Percentiles rank a stretch among this genome's conserved stretches.
phyloP scores from a whole-genome alignment of 768 basidiomycete species.

The Serendipita sp. region DNA sequence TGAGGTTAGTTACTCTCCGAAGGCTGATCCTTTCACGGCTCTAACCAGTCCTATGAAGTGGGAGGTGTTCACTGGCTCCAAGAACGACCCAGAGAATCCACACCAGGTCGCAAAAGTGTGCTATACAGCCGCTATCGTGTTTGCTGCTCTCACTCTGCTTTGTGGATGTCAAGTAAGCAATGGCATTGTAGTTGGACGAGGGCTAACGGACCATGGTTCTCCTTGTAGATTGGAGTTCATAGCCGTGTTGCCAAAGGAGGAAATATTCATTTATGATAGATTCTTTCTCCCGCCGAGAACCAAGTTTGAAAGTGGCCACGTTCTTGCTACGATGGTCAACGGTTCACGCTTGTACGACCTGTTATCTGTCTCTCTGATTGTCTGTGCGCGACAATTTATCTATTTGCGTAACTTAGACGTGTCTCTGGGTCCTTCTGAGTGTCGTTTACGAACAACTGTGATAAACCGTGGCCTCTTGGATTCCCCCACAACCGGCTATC shows the following conservation, averaged over 20 bases:
- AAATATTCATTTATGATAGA: slow-evolving; percentile 4
- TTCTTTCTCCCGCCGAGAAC: not conserved
- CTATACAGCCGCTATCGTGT: slow-evolving; percentile 22
- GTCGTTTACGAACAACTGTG: not conserved
- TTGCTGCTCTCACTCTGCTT: slow-evolving; percentile 21
- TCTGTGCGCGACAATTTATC: too few species aligned
- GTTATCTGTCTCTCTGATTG: too few species aligned
- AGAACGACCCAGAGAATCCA: slow-evolving; percentile 20
- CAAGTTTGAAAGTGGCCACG: too few species aligned
- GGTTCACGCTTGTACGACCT: too few species aligned
- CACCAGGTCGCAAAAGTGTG: slow-evolving; percentile 3
- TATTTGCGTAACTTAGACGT: too few species aligned
- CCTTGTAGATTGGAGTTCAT: slow-evolving; percentile 6
- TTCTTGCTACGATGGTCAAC: too few species aligned
- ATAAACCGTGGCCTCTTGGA: not conserved
- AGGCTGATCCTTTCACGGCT: not conserved
- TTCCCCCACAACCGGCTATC: too few species aligned
- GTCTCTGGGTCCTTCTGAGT: not conserved
- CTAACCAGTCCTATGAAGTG: slow-evolving; percentile 12
- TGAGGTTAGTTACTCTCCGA: not conserved
- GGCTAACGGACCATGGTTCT: not conserved
- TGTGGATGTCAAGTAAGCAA: slow-evolving; percentile 23
- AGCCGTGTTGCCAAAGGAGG: slow-evolving; percentile 2
- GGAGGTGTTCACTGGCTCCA: slow-evolving; percentile 23
- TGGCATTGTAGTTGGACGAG: not conserved